Evolutionary conservation across 441 rosid species (phyloP).

Genomic region (Geranium incanum): DNA sequence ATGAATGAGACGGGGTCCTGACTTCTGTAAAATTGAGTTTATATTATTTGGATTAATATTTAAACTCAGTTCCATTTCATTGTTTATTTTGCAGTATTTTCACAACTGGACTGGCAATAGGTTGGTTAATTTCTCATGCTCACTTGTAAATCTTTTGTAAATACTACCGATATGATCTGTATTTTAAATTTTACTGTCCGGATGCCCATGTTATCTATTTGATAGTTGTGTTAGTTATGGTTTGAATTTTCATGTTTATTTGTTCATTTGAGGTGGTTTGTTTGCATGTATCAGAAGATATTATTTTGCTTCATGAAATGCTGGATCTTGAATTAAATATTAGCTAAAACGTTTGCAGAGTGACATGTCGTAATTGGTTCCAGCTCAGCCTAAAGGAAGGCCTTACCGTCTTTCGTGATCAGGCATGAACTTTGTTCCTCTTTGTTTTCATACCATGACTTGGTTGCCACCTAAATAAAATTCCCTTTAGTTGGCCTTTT

Average conservation of each 20-base stretch:
- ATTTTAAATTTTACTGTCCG: not conserved
- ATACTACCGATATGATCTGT: not conserved
- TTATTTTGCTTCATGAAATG: not conserved
- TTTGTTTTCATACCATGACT: not conserved
- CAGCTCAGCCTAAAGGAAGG: slow-evolving; percentile 99
- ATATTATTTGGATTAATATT: slow-evolving; percentile 16
- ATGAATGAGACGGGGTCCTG: slow-evolving; percentile 7
- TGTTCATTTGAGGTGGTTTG: not conserved
- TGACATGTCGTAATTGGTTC: slow-evolving; percentile 99
- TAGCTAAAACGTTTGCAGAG: slow-evolving; percentile 43
- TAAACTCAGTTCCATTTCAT: slow-evolving; percentile 23
- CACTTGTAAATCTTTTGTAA: not conserved
- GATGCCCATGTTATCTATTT: not conserved
- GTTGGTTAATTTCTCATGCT: slow-evolving; percentile 32
- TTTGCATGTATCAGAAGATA: not conserved
- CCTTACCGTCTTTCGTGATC: slow-evolving; percentile 94
- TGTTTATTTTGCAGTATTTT: slow-evolving; percentile 64
- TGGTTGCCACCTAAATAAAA: not conserved
- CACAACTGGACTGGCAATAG: slow-evolving; percentile 99
- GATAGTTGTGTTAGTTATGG: not conserved
- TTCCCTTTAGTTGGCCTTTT: not conserved
- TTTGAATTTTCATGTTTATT: not conserved
- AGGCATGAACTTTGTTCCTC: slow-evolving; percentile 29
- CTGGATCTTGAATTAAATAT: slow-evolving; percentile 10
- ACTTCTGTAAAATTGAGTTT: slow-evolving; percentile 3